These are phyloP conservation scores for Arthrocladium fulminans DNA, from an alignment of 2,329 filamentous ascomycete genomes.

Conservation along the genomic window DNA sequence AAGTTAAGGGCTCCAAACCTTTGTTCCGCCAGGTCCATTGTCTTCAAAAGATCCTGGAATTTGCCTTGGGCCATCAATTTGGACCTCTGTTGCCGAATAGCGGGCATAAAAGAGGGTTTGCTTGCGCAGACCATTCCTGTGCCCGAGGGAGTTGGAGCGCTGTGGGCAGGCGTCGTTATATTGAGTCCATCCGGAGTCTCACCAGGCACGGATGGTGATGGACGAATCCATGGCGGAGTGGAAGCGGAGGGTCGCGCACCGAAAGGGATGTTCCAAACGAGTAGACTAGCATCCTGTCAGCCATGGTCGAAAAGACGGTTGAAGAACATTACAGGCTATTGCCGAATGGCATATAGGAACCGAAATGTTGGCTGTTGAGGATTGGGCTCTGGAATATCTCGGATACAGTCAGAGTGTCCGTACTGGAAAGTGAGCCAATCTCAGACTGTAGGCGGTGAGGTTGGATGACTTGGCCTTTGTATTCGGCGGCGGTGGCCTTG, in stretches of 20 bases:
- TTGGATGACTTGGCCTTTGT: not conserved
- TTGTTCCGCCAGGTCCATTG: not conserved
- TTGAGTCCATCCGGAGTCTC: not conserved
- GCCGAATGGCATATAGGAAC: conserved; percentile 2
- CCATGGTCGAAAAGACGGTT: not conserved
- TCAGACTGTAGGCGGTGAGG: not conserved
- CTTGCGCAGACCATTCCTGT: not conserved
- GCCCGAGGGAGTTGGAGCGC: not conserved
- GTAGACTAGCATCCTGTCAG: not conserved
- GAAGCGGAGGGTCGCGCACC: not conserved
- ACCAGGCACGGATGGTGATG: conserved; percentile 1
- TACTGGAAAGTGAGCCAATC: not conserved
- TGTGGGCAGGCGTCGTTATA: conserved; percentile 1
- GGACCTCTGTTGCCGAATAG: not conserved
- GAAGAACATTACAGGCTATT: not conserved
- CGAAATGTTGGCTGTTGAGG: not conserved
- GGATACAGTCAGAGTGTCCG: not conserved
- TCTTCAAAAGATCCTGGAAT: not conserved
- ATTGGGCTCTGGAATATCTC: not conserved
- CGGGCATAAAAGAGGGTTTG: not conserved
- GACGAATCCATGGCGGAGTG: not conserved
- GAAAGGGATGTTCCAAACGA: not conserved
- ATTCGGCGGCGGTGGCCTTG: not conserved
- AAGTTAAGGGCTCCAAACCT: not conserved
- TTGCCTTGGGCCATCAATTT: not conserved